These are phyloP conservation scores for Neurospora africana DNA, from an alignment of 495 filamentous ascomycete genomes.

Conservation along the genomic window DNA sequence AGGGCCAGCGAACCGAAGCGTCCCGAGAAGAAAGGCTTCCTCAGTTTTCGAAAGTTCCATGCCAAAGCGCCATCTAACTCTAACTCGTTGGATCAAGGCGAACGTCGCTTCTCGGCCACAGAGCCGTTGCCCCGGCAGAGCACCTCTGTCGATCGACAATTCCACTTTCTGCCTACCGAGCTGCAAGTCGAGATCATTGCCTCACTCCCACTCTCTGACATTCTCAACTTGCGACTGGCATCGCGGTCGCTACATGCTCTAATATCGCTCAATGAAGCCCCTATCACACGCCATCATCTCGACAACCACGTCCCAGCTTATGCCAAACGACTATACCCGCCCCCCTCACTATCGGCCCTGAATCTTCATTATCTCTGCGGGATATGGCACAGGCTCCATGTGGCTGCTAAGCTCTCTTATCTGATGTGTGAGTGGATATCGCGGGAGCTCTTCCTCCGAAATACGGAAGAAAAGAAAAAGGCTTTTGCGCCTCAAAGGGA, in stretches of 20 bases:
- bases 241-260: constrained; percentile 43
- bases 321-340: constrained; percentile 41
- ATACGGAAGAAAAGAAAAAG: constrained; percentile 33
- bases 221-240: constrained; percentile 40
- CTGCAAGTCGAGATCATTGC: constrained; percentile 46
- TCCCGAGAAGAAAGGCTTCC: constrained; percentile 22
- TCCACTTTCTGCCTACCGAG: constrained; percentile 41
- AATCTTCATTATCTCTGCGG: constrained; percentile 47
- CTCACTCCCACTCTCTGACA: constrained; percentile 41
- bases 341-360: constrained; percentile 29
- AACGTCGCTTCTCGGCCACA: constrained; percentile 12
- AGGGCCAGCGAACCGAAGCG: constrained; percentile 26
- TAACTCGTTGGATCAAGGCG: constrained; percentile 5
- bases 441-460: constrained; percentile 45
- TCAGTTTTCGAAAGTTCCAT: constrained; percentile 20
- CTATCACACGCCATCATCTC: constrained; percentile 47
- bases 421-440: constrained; percentile 46
- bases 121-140: constrained; percentile 12
- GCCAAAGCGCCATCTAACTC: constrained; percentile 7
- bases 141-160: constrained; percentile 38
- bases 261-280: constrained; percentile 44
- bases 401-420: constrained; percentile 42
- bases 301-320: constrained; percentile 42
- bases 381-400: constrained; percentile 47
- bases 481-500: constrained; percentile 44